These are phyloP conservation scores for Linum trigynum DNA, from an alignment of 345 rosid genomes.

Conservation along the genomic window DNA sequence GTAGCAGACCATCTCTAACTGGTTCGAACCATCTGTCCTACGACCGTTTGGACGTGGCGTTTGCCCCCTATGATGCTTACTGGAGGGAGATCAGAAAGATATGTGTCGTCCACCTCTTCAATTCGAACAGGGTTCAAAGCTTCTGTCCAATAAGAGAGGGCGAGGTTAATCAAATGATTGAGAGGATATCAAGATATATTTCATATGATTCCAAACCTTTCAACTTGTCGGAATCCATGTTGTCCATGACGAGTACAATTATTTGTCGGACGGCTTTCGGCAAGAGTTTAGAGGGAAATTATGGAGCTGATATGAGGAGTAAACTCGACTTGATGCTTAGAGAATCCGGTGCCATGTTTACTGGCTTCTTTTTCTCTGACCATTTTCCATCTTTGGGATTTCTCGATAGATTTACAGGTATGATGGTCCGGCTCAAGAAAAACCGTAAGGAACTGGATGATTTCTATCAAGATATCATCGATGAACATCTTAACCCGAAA, in stretches of 20 bases:
- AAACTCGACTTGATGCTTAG: too few species aligned
- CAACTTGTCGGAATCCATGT: background rate
- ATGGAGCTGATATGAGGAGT: background rate
- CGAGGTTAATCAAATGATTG: background rate
- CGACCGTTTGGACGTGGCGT: too few species aligned
- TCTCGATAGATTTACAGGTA: background rate
- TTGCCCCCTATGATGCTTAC: too few species aligned
- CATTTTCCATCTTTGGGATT: background rate
- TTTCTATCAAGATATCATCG: constrained; percentile 11
- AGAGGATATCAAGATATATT: background rate
- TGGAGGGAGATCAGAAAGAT: too few species aligned
- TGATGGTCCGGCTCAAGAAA: background rate
- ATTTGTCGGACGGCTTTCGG: background rate
- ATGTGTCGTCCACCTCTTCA: background rate
- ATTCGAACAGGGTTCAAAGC: background rate
- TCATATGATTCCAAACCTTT: background rate
- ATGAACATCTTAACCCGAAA: constrained; percentile 9
- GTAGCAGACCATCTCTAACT: too few species aligned
- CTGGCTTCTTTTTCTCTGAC: background rate
- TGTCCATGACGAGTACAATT: background rate
- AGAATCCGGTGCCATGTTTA: background rate
- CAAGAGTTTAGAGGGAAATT: background rate
- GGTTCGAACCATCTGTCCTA: too few species aligned
- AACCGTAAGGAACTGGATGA: constrained; percentile 3
- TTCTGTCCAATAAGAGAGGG: background rate